Evolutionary conservation across 148 eudicot species (phyloP), one percentile per base, ranked within the genome.

Genomic region (Bassia scoparia): DNA sequence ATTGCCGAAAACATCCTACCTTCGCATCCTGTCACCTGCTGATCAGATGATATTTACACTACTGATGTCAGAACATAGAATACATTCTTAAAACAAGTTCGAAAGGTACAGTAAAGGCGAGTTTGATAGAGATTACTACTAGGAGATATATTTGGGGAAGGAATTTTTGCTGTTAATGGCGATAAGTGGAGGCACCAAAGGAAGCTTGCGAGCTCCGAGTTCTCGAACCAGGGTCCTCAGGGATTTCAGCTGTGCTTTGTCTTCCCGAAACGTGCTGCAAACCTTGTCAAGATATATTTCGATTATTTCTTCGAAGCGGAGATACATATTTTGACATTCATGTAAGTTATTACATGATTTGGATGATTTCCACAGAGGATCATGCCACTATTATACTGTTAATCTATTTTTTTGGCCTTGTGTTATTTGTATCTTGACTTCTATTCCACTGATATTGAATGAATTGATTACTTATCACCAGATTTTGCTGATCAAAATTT

Each of bases 141-240:
- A 10, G 58, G 46, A 2, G 98, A 88, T 75, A 50, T 92, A 82
- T 85, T 92, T 81, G 98, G 98, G 15, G 65, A 85, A 16, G 98
- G 98, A 50, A 92, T 92, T 24, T 92, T 92, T 52, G 80, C 78
- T 10, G 89, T 84, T 21, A 87, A 92, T 74, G 96, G 96, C 0
- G 84, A 77, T 2, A 85, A 72, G 65, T 90, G 98, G 91, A 65
- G 70, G 77, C 85, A 85, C 38, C 94, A 91, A 74, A 87, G 87
- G 82, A 90, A 90, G 74, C 84, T 88, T 16, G 84, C 96, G 14
- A 90, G 95, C 73, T 78, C 79, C 13, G 90, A 92, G 86, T 92
- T 92, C 70, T 88, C 97, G 13, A n/a, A 79, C 88, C 1, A 74
- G 88, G 74, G 91, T 92, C 26, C 60, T 88, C 60, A 88, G 91